Conservation (phyloP, 306 rosid genomes). For the Prunus padus region DNA sequence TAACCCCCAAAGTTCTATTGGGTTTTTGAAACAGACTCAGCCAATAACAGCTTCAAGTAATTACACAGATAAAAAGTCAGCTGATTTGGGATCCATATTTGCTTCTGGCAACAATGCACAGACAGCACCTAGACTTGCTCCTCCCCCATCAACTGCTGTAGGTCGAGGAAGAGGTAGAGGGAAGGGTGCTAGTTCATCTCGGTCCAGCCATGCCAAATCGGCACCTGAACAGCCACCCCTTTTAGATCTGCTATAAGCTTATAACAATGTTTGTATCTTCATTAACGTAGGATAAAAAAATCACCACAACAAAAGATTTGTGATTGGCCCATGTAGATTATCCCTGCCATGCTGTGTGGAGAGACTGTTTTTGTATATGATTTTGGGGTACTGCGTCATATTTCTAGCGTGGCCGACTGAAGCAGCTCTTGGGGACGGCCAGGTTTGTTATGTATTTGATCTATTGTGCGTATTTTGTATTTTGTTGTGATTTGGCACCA, state of each 20-base stretch:
- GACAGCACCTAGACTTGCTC: conserved; percentile 76
- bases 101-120: conserved; percentile 68
- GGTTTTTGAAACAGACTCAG: conserved; percentile 56
- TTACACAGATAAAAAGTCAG: conserved; percentile 39
- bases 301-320: conserved; percentile 29
- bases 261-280: conserved; percentile 19
- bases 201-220: conserved; percentile 54
- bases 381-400: conserved; percentile 29
- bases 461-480: conserved; percentile 47
- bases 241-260: conserved; percentile 70
- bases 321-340: conserved; percentile 32
- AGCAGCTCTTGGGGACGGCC: conserved; percentile 29
- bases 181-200: conserved; percentile 49
- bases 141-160: conserved; percentile 78
- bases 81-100: conserved; percentile 83
- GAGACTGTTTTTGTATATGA: conserved; percentile 36
- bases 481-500: conserved; percentile 35
- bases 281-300: conserved; percentile 14
- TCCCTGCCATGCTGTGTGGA: conserved; percentile 33
- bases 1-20: conserved; percentile 53
- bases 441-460: conserved; percentile 41
- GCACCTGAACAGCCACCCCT: conserved; percentile 69
- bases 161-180: conserved; percentile 97
- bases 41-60: conserved; percentile 42
- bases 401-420: conserved; percentile 32